Base-by-base conservation (phyloP, 2,329 filamentous ascomycete species). In the Aschersonia sp. region DNA sequence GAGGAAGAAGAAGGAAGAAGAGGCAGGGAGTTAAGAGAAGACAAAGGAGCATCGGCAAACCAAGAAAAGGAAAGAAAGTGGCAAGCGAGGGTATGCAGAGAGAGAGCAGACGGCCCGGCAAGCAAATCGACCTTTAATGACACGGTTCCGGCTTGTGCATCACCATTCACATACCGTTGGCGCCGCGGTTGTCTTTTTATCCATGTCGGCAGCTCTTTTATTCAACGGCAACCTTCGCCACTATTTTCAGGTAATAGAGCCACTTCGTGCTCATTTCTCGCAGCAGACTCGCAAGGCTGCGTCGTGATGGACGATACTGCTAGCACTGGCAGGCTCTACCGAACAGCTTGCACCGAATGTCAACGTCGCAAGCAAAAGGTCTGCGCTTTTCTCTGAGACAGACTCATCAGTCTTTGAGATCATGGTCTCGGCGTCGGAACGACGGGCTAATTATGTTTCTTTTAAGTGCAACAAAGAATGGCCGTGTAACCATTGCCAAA, bases 311-410 rank as follows among this genome's bases (percentile, higher is more conserved):
- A 48, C 29, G 47, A 47, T 28, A 51, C 43, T 28, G 30, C 49
- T 38, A 43, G 44, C 20, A 52, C 56, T 9, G 50, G 43, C 45
- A 47, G 45, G n/a, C 49, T 51, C 29, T 43, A 48, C 44, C 60
- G 62, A 42, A 52, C 61, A 20, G 68, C 69, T 44, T 72, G 69
- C 51, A 66, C 67, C 3, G 69, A 72, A 55, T 72, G 64, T 48
- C 56, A 60, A 40, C 60, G 64, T 12, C 61, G 64, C 45, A 67
- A 67, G 55, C 64, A 67, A 56, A 67, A 62, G 57, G 64, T 64
- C 55, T 49, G 32, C 29, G 4, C 9, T 38, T 38, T 38, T 4
- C 35, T 12, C 35, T 20, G 20, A 20, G 20, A 9, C 35, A 7
- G 35, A 40, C 35, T 40, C 35, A 9, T 40, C 35, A 12, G 7